Base-by-base conservation (phyloP, 2,329 filamentous ascomycete genomes). In the Cladobotryum mycophilum region DNA sequence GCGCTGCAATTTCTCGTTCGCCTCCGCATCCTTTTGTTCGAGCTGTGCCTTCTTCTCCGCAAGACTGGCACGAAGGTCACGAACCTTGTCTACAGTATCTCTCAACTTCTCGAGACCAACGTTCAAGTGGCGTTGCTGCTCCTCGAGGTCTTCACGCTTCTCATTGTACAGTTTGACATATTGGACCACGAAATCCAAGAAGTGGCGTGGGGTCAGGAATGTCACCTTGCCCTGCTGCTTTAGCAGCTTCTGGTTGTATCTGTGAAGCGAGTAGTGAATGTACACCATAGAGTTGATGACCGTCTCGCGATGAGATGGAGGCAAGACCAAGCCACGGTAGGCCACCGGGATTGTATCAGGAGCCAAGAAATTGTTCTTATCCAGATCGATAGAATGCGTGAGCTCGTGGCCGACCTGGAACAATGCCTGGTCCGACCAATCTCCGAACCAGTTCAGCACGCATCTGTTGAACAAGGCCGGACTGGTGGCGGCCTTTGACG, bases 231-330 rank as follows among this genome's bases (percentile, higher is more conserved):
- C 90, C 71, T 97, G 93, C 66, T 97, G 93, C 67, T 89, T 93
- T 56, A 87, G 81, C 20, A 99, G 76, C 62, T 89, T 91, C 58
- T 80, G 76, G 64, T 99, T 99, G 78, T 96, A 95, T 46, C 81
- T 80, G 55, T 92, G 89, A 45, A 99, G 74, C 2, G 93, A 99
- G 71, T 97, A 90, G 65, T 99, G 93, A 17, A 99, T 92, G 64
- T 96, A 95, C 3, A 99, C 95, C 93, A 99, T 99, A 0, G 91
- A 88, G 67, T 99, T 99, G 68, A 99, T 82, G 43, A 99, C 85
- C 3, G 91, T 82, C 67, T 96, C 90, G 56, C 93, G 84, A 67
- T 99, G 92, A 49, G 87, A 88, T 8, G 92, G 88, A 18, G 93
- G 95, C 48, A 97, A 76, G 53, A 72, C 79, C 48, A 99, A 82